A percentile compares a stretch with the other conserved stretches of the same genome.
Conservation (phyloP, 345 rosid species). For the Mallotus nudiflorus region DNA sequence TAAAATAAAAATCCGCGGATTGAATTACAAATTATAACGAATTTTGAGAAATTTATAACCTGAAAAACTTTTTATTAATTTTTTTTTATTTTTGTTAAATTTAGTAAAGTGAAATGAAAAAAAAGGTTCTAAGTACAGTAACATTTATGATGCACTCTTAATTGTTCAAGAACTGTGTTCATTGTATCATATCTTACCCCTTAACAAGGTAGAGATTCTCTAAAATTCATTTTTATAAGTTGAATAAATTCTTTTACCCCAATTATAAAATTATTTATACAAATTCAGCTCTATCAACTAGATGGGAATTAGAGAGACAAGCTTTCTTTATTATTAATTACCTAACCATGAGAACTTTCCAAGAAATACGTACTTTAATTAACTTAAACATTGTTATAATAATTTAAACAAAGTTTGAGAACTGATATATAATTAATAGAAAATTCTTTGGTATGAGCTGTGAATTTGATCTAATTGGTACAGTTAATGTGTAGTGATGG, state of each 20-base stretch:
- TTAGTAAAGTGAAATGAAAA: too few relatives aligned
- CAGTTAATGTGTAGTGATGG: not conserved
- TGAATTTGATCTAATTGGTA: not conserved
- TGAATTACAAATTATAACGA: too few relatives aligned
- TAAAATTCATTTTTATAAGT: not conserved
- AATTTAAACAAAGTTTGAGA: too few relatives aligned
- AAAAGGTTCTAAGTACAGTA: not conserved
- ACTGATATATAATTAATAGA: too few relatives aligned
- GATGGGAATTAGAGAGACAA: not conserved
- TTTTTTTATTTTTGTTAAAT: too few relatives aligned
- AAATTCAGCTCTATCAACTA: not conserved
- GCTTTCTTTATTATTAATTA: not conserved
- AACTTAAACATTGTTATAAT: too few relatives aligned
- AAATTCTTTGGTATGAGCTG: not conserved
- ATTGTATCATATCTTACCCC: slow-evolving; percentile 14
- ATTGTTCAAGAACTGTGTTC: slow-evolving; percentile 15
- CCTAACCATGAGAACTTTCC: not conserved
- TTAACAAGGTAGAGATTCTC: not conserved
- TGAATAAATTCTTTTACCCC: not conserved
- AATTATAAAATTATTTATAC: not conserved
- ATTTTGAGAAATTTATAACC: too few relatives aligned
- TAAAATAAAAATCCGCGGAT: too few relatives aligned
- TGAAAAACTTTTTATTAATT: too few relatives aligned
- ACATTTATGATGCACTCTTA: not conserved
- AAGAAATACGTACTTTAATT: not conserved